A percentile compares a stretch with the other conserved stretches of the same genome.
phyloP scores from a whole-genome alignment of 331 rosid species.

The Quercus phellos region DNA sequence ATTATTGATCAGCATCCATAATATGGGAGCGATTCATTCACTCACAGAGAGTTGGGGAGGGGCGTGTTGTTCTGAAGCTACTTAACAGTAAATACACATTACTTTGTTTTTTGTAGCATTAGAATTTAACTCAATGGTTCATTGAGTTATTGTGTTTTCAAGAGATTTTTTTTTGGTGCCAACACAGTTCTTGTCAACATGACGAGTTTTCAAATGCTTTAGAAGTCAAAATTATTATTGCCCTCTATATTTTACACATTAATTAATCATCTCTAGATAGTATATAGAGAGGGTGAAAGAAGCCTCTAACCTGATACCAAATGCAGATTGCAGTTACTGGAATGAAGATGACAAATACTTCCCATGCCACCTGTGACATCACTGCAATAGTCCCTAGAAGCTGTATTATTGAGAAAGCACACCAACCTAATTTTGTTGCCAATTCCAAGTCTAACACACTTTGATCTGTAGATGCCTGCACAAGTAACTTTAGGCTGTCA shows the following conservation, averaged over 20 bases:
- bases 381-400: conserved; percentile 83
- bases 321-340: conserved; percentile 81
- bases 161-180: background rate
- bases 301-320: conserved; percentile 82
- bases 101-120: background rate
- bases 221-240: background rate
- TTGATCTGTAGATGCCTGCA: conserved; percentile 93
- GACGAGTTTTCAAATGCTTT: background rate
- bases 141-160: background rate
- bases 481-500: conserved; percentile 1
- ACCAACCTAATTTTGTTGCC: conserved; percentile 73
- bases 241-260: background rate
- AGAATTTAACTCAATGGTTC: background rate
- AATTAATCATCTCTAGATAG: background rate
- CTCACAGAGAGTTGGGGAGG: background rate
- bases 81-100: background rate
- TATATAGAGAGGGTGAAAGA: conserved; percentile 9
- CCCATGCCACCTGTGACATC: conserved; percentile 97
- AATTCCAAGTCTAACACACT: conserved; percentile 83
- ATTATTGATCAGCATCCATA: background rate
- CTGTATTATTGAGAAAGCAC: conserved; percentile 84
- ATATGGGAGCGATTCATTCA: too few species aligned
- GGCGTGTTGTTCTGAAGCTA: background rate
- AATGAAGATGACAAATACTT: conserved; percentile 84
- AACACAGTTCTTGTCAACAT: background rate